Evolutionary conservation across 1,139 yeast species (phyloP), one percentile per base, ranked within the genome.

Genomic region (Suhomyces bribrorum): DNA sequence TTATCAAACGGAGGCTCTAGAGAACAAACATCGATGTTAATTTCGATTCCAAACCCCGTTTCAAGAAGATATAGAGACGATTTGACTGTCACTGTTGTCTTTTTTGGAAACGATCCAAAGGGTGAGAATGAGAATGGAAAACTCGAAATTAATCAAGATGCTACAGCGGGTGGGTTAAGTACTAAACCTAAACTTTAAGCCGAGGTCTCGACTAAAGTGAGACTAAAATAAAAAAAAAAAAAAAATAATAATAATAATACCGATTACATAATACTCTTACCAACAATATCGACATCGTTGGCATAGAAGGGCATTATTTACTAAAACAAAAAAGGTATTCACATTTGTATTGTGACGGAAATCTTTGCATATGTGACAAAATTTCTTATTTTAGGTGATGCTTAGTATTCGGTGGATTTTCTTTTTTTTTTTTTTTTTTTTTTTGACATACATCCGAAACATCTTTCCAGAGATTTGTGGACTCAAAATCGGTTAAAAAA

Each of bases 21-120:
- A 48, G 96, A 90, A 44, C 92, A 87, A 53, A 88, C 90, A 1
- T 81, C 90, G 11, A 86, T 94, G 79, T 69, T 92, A 44, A 83
- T 90, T 15, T 84, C 95, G 37, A 89, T 92, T 40, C 97, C 98
- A n/a, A 79, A 88, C 26, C 97, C 98, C 1, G 77, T 86, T 48
- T 86, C 96, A 14, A 80, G 98, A 62, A 77, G 88, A 35, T 92
- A 90, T 63, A 79, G 98, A 61, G 98, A 92, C 65, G 98, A 92
- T 59, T 73, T 92, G 55, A 90, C 97, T 0, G 97, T 90, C 7
- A 89, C 97, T 3, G 98, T 92, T 17, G 89, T 90, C 4, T 92
- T 92, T 62, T 92, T 92, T 59, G 95, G 94, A 11, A 74, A 77
- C 20, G 77, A 69, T 34, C 59, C 63, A 7, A 66, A 62, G 13